phyloP scores from a whole-genome alignment of 2,329 filamentous ascomycete genomes.

The Trichophaea hybrida region DNA sequence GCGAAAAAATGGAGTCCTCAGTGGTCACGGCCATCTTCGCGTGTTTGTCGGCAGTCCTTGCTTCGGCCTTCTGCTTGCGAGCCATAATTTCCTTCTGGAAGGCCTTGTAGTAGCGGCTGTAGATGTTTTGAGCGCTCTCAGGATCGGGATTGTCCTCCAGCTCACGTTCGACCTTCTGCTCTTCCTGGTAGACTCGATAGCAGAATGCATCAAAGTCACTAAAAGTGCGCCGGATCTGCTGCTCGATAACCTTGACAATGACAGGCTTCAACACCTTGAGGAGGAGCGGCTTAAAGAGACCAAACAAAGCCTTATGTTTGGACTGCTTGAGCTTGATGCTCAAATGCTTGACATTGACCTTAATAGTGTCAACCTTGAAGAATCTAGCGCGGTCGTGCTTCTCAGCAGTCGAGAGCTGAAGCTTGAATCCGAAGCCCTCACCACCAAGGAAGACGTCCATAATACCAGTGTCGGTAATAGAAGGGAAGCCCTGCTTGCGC shows the following conservation, averaged over 20 bases:
- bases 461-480: slow-evolving; percentile 72
- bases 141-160: slow-evolving; percentile 46
- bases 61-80: slow-evolving; percentile 46
- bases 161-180: slow-evolving; percentile 54
- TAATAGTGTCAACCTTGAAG: slow-evolving; percentile 85
- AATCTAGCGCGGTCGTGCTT: slow-evolving; percentile 64
- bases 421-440: slow-evolving; percentile 77
- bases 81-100: slow-evolving; percentile 53
- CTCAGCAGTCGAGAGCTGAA: slow-evolving; percentile 71
- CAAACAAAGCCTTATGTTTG: slow-evolving; percentile 83
- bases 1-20: slow-evolving; percentile 82
- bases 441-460: slow-evolving; percentile 80
- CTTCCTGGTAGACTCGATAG: slow-evolving; percentile 70
- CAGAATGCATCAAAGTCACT: slow-evolving; percentile 57
- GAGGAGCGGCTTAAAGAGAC: slow-evolving; percentile 71
- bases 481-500: slow-evolving; percentile 84
- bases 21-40: slow-evolving; percentile 74
- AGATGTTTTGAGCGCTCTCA: slow-evolving; percentile 64
- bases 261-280: slow-evolving; percentile 71
- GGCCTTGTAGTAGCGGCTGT: slow-evolving; percentile 67
- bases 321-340: slow-evolving; percentile 87
- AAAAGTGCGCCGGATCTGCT: slow-evolving; percentile 73
- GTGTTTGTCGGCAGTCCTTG: slow-evolving; percentile 62
- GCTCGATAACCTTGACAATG: slow-evolving; percentile 76
- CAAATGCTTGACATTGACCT: slow-evolving; percentile 67